Percentiles rank a stretch among this genome's conserved stretches.
These are phyloP conservation scores for Fulvia fulva DNA, from an alignment of 2,329 filamentous ascomycete species.

Conservation along the genomic window DNA sequence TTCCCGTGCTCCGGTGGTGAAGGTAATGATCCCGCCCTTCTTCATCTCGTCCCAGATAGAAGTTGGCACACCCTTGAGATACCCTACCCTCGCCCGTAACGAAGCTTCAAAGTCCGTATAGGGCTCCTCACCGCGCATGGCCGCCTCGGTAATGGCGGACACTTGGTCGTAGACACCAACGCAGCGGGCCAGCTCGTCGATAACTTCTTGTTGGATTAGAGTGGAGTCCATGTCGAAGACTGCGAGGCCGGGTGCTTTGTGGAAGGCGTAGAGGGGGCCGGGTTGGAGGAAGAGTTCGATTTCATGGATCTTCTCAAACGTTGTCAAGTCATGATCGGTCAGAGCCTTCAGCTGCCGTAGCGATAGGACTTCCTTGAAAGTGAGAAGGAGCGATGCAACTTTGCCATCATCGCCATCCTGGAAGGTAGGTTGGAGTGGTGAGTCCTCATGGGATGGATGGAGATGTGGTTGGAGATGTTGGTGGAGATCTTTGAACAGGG, in stretches of 20 bases:
- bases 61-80: constrained; percentile 75
- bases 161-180: constrained; percentile 68
- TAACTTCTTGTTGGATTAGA: constrained; percentile 94
- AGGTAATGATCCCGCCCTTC: constrained; percentile 63
- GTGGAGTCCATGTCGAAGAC: constrained; percentile 99
- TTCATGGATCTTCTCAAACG: constrained; percentile 7
- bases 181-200: constrained; percentile 85
- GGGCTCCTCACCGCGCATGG: constrained; percentile 79
- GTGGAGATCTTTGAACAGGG: background rate
- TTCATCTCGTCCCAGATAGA: constrained; percentile 65
- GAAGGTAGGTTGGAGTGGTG: background rate
- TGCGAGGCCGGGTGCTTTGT: constrained; percentile 58
- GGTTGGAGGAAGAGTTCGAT: constrained; percentile 26
- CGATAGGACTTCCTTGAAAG: background rate
- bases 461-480: background rate
- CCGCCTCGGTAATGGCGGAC: constrained; percentile 81
- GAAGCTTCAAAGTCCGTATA: constrained; percentile 79
- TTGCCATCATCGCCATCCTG: background rate
- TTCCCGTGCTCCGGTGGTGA: constrained; percentile 75
- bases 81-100: constrained; percentile 71
- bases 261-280: constrained; percentile 17
- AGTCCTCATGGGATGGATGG: background rate
- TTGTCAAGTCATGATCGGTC: constrained; percentile 8
- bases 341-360: constrained; percentile 16
- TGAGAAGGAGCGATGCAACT: constrained; percentile 8